These are phyloP conservation scores for Eucalyptus pauciflora DNA, from an alignment of 345 rosid species.

Conservation along the genomic window DNA sequence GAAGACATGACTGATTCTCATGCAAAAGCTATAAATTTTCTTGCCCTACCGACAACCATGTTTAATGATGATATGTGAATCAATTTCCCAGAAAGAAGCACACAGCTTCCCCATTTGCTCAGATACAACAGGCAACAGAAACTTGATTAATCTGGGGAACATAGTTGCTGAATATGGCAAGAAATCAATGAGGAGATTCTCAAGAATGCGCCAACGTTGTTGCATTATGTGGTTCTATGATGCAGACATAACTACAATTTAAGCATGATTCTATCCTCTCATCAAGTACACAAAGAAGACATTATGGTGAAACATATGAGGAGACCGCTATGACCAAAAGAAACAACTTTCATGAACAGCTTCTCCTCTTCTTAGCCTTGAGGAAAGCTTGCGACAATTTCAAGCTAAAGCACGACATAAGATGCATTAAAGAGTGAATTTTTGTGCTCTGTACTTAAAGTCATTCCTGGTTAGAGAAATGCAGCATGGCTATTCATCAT, in stretches of 20 bases:
- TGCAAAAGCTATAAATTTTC: neutral
- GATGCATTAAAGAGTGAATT: neutral
- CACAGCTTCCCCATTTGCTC: neutral
- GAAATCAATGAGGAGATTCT: neutral
- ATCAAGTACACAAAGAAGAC: neutral
- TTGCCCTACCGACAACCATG: neutral
- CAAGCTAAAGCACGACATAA: neutral
- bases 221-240: neutral
- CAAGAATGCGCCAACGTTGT: neutral
- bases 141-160: neutral
- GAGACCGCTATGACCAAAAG: neutral
- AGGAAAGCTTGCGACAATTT: neutral
- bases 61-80: neutral
- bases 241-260: neutral
- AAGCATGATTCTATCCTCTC: neutral
- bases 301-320: neutral
- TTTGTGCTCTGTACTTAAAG: neutral
- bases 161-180: neutral
- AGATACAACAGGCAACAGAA: neutral
- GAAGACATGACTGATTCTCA: neutral
- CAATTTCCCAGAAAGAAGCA: neutral
- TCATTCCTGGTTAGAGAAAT: neutral
- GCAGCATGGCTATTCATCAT: neutral
- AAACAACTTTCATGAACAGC: neutral
- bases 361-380: neutral